Conservation (phyloP, 306 rosid species). For the Glycine tomentella region DNA sequence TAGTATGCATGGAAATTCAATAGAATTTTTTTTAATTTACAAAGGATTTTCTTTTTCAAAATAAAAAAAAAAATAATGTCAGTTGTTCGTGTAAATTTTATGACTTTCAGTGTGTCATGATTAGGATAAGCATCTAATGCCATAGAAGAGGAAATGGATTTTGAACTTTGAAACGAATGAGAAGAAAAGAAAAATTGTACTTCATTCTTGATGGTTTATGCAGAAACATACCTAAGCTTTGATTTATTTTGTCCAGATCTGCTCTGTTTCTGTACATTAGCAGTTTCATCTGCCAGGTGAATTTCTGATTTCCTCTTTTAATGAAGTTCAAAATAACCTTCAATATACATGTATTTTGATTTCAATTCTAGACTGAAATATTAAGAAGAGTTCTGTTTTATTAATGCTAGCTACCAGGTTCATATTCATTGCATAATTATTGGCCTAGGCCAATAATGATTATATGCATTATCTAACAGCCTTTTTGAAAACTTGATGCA, state of each 20-base stretch:
- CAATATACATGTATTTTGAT: background rate
- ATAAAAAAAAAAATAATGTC: background rate
- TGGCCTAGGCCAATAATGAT: background rate
- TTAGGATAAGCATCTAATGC: background rate
- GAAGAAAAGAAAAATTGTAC: slow-evolving; percentile 6
- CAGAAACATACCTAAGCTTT: slow-evolving; percentile 29
- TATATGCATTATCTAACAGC: slow-evolving; percentile 14
- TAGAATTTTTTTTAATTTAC: background rate
- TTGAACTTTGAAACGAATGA: background rate
- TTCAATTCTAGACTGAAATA: background rate
- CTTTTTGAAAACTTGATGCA: slow-evolving; percentile 2
- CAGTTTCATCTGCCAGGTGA: slow-evolving; percentile 69
- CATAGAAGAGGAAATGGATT: background rate
- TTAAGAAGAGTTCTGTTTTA: slow-evolving; percentile 1
- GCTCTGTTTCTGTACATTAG: slow-evolving; percentile 60
- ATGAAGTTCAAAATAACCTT: slow-evolving; percentile 12
- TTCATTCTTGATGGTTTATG: slow-evolving; percentile 20
- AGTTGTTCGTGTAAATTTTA: background rate
- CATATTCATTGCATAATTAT: background rate
- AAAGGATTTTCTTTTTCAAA: background rate
- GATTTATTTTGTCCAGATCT: slow-evolving; percentile 61
- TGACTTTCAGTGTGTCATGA: background rate
- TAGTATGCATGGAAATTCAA: slow-evolving; percentile 2
- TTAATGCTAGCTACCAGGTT: slow-evolving; percentile 1
- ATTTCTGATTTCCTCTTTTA: slow-evolving; percentile 25